Conservation (phyloP, 2,329 filamentous ascomycete species). For the Aspergillus pseudonomiae region DNA sequence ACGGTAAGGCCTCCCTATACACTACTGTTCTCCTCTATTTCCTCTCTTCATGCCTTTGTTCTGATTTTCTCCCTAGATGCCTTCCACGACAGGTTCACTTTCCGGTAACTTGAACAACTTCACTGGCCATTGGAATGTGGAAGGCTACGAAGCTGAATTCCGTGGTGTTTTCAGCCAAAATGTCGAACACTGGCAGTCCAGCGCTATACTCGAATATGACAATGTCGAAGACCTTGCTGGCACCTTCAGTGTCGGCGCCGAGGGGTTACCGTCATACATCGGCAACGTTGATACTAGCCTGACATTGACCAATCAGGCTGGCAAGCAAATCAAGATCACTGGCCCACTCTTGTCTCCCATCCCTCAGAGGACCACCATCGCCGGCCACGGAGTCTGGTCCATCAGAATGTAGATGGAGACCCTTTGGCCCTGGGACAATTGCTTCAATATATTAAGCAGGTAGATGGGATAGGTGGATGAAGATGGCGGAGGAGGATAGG, state of each 20-base stretch:
- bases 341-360: neutral
- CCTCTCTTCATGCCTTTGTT: neutral
- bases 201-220: neutral
- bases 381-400: neutral
- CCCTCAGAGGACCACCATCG: neutral
- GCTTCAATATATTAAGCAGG: too few species aligned
- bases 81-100: neutral
- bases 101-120: neutral
- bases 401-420: neutral
- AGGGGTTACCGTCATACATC: neutral
- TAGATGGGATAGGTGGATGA: too few species aligned
- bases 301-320: neutral
- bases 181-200: neutral
- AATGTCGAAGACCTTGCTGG: neutral
- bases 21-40: neutral
- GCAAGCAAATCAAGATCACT: neutral
- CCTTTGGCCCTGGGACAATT: neutral
- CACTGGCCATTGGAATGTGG: neutral
- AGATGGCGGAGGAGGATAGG: too few species aligned
- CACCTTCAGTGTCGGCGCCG: neutral
- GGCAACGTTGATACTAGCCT: neutral
- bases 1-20: neutral
- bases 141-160: neutral
- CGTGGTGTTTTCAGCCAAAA: neutral
- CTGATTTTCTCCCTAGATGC: neutral